These are phyloP conservation scores for Kodamaea ohmeri DNA, from an alignment of 1,139 yeast species.

Conservation along the genomic window DNA sequence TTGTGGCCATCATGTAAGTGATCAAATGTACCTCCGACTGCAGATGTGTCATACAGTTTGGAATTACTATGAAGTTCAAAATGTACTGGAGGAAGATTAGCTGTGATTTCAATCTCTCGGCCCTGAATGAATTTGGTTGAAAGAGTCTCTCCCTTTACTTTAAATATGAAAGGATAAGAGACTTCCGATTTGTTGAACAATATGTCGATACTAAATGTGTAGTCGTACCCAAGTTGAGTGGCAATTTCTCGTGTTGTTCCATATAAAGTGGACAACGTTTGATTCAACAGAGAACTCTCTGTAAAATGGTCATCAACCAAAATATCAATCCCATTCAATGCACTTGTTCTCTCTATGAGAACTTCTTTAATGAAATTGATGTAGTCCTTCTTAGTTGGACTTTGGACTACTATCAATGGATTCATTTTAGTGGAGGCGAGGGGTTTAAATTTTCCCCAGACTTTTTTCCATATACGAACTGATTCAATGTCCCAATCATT, in stretches of 20 bases:
- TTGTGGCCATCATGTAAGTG: slow-evolving; percentile 96
- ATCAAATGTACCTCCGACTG: slow-evolving; percentile 96
- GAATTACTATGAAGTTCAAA: background rate
- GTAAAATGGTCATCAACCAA: slow-evolving; percentile 20
- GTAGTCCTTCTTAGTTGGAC: slow-evolving; percentile 29
- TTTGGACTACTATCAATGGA: slow-evolving; percentile 25
- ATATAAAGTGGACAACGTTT: slow-evolving; percentile 28
- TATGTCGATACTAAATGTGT: slow-evolving; percentile 32
- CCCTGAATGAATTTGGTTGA: background rate
- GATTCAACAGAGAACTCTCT: slow-evolving; percentile 24
- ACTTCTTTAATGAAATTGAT: slow-evolving; percentile 20
- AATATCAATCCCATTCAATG: slow-evolving; percentile 23
- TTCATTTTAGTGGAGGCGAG: slow-evolving; percentile 9
- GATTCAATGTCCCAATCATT: no score
- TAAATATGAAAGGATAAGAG: background rate
- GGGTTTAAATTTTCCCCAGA: background rate
- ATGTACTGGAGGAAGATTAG: background rate
- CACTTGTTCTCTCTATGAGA: slow-evolving; percentile 11
- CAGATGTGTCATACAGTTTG: slow-evolving; percentile 24
- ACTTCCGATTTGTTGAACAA: slow-evolving; percentile 23
- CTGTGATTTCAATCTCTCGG: background rate
- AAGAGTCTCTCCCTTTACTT: slow-evolving; percentile 4
- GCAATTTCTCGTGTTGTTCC: slow-evolving; percentile 23
- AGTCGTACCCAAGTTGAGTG: slow-evolving; percentile 21
- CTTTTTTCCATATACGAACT: no score